phyloP scores from a whole-genome alignment of 2,329 filamentous ascomycete genomes.

The Endothia cerciana region DNA sequence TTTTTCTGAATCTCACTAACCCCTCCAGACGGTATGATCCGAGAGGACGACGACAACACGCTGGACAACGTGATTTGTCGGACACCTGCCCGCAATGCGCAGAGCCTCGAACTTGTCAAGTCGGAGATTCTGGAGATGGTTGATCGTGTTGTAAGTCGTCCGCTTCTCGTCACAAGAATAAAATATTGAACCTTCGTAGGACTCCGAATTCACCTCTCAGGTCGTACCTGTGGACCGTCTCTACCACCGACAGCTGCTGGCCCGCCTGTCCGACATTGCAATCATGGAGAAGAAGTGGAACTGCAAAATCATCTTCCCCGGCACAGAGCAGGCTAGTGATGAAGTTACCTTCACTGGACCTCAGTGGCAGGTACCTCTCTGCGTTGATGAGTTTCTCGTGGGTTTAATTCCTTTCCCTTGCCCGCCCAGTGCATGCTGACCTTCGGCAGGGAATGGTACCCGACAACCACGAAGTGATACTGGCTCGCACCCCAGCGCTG shows the following conservation, averaged over 20 bases:
- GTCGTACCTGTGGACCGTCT: slow-evolving; percentile 91
- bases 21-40: slow-evolving; percentile 70
- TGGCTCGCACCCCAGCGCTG: slow-evolving; percentile 75
- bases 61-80: slow-evolving; percentile 99
- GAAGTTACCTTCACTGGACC: slow-evolving; percentile 94
- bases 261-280: slow-evolving; percentile 86
- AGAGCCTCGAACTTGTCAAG: slow-evolving; percentile 96
- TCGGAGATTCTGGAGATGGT: slow-evolving; percentile 99
- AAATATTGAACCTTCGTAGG: slow-evolving; percentile 50
- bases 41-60: slow-evolving; percentile 97
- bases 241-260: slow-evolving; percentile 91
- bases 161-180: not conserved
- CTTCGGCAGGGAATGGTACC: slow-evolving; percentile 85
- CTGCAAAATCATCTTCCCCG: slow-evolving; percentile 98
- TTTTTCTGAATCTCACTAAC: slow-evolving; percentile 36
- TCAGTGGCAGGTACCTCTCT: slow-evolving; percentile 97
- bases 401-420: slow-evolving; percentile 33
- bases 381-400: slow-evolving; percentile 91
- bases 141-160: slow-evolving; percentile 75
- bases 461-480: slow-evolving; percentile 88
- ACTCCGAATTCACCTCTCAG: slow-evolving; percentile 95
- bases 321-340: slow-evolving; percentile 95
- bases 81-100: slow-evolving; percentile 93
- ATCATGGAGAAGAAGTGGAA: slow-evolving; percentile 99
- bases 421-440: slow-evolving; percentile 37